Evolutionary conservation across 2,329 filamentous ascomycete species (phyloP), one percentile per base, ranked within the genome.

Genomic region (Immersiporthe knoxdaviesiana): DNA sequence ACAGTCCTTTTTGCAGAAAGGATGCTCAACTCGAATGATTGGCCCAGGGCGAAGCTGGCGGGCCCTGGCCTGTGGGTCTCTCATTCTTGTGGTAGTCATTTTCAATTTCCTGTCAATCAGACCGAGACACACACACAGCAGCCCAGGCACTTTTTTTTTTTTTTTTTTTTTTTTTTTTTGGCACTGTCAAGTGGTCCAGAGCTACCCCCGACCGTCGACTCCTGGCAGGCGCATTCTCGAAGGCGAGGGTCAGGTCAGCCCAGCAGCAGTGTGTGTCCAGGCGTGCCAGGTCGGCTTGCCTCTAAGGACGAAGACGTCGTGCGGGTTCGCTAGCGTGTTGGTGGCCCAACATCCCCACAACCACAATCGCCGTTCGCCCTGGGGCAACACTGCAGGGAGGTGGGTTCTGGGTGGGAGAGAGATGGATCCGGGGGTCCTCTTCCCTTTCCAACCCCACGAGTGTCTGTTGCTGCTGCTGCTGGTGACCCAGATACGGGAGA

Each of bases 371-470:
- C n/a, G 16, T 54, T 30, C 52, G 32, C 41, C 61, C 62, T 64
- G 62, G 62, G 62, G 56, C 56, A 37, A 16, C 44, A 37, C 56
- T 59, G 62, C 44, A 64, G 11, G n/a, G 24, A 37, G 30, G 62
- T 54, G 62, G 62, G 62, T 37, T 64, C 8, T 30, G 30, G 14
- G 47, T 64, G 62, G 62, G 47, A 64, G 54, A 11, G 21, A n/a
- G 47, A 64, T 52, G 62, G 47, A 54, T 54, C 32, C 62, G 11
- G 62, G 44, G 32, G 10, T 21, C 62, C 37, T 50, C 37, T 64
- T 64, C 62, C 62, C 62, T 64, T 64, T 64, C 44, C 32, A 64
- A 64, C 62, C 62, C 62, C 62, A 54, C 62, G 62, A 35, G 41
- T 27, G 39, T 37, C 50, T n/a, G n/a, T n/a, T n/a, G n/a, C 37